Evolutionary conservation across 345 rosid genomes (phyloP), one percentile per base, ranked within the genome.

Genomic region (Garcia nutans): DNA sequence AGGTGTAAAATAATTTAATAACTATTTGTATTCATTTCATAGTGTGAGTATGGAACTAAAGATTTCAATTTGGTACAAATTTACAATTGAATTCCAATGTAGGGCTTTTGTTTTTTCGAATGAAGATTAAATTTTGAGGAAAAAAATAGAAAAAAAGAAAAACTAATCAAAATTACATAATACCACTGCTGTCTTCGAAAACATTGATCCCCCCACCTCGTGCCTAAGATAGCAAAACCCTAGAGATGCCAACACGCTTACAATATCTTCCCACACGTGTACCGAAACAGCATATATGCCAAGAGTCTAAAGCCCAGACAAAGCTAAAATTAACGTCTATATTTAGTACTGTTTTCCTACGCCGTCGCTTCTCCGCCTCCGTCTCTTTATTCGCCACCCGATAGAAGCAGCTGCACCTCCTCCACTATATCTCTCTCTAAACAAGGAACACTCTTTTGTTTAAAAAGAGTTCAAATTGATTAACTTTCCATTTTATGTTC

Each of bases 171-270:
- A 2, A 33, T 3, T 1, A 33, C 2, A 2, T 33, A 3, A 33
- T 28, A 28, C 4, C 2, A 33, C 37, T 33, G 37, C 2, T 33
- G 3, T 33, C 37, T 33, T 33, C 4, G 37, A 33, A 33, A 33
- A 33, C 37, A 33, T 33, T 37, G 6, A 37, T 37, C 37, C 2
- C 37, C 37, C 4, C 19, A 8, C 41, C 41, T 1, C n/a, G 5
- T 54, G 72, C 59, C 22, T 50, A 49, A 68, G 22, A 15, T 68
- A 68, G 72, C 58, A 49, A 68, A 68, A 49, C 72, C 59, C 72
- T 68, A 68, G 49, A 47, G 6, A 28, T 24, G 15, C 4, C 56
- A 16, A 47, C 42, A 24, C n/a, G 42, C 23, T 68, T 16, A 8
- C n/a, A 68, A 17, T 49, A 49, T 49, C 41, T 11, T 68, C 10